Evolutionary conservation across 768 basidiomycete species (phyloP).

Genomic region (Kwoniella sp.): DNA sequence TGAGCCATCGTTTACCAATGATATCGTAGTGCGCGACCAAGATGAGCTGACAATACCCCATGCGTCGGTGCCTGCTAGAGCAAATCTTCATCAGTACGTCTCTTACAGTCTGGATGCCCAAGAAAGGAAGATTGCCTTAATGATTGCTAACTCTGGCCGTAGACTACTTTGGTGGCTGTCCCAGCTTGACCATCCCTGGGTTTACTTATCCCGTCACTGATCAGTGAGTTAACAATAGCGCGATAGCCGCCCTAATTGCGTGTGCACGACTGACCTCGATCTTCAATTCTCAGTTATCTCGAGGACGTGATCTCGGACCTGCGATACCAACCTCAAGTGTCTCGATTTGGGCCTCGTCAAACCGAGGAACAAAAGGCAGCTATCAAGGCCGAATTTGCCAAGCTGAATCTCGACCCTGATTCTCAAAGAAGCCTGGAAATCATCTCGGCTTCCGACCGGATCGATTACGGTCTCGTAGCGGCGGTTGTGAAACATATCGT

Average conservation of each 20-base stretch:
- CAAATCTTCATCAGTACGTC: constrained; percentile 48
- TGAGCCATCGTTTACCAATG: constrained; percentile 19
- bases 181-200: constrained; percentile 81
- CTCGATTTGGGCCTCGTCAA: constrained; percentile 58
- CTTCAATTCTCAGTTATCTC: constrained; percentile 64
- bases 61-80: constrained; percentile 17
- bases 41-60: constrained; percentile 6
- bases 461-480: constrained; percentile 77
- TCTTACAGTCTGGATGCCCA: neutral
- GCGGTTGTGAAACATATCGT: constrained; percentile 68
- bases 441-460: constrained; percentile 64
- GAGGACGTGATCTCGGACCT: constrained; percentile 72
- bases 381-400: constrained; percentile 61
- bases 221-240: constrained; percentile 60
- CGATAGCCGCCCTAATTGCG: neutral
- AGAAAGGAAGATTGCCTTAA: neutral
- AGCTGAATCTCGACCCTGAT: constrained; percentile 63
- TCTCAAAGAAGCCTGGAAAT: constrained; percentile 64
- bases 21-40: neutral
- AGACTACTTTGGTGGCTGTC: constrained; percentile 78
- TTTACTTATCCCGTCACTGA: constrained; percentile 76
- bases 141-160: constrained; percentile 44
- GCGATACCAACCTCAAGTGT: constrained; percentile 61
- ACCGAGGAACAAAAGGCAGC: constrained; percentile 61
- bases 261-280: neutral